Conservation (phyloP, 1,284 basidiomycete species). For the Irpex rosettiformis region DNA sequence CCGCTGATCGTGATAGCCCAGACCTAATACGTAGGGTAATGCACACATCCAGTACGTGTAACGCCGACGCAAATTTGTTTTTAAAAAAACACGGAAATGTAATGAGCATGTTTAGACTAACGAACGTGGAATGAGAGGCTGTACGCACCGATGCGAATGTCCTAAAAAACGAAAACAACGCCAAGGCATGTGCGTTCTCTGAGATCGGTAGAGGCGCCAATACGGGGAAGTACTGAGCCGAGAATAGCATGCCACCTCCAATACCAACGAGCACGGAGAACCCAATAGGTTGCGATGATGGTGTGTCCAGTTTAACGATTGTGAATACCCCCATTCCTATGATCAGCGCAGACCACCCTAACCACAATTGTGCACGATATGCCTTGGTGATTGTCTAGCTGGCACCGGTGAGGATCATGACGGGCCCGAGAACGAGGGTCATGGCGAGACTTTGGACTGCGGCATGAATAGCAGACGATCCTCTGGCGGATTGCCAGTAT, state of each 20-base stretch:
- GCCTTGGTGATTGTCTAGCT: constrained; percentile 24
- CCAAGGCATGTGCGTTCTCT: constrained; percentile 17
- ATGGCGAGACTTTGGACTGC: constrained; percentile 37
- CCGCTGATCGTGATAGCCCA: constrained; percentile 1
- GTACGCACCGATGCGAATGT: constrained; percentile 17
- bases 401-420: constrained; percentile 27
- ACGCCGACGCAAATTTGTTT: too few relatives aligned
- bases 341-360: constrained; percentile 26
- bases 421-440: constrained; percentile 27
- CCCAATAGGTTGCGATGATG: constrained; percentile 6
- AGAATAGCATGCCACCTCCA: constrained; percentile 12
- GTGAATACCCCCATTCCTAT: constrained; percentile 25
- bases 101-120: too few relatives aligned
- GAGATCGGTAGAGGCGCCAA: constrained; percentile 22
- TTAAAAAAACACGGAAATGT: too few relatives aligned
- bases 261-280: constrained; percentile 11
- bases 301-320: constrained; percentile 26
- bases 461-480: constrained; percentile 34
- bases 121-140: too few relatives aligned
- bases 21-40: too few relatives aligned
- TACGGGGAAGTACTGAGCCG: constrained; percentile 21
- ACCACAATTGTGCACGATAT: constrained; percentile 29
- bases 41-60: too few relatives aligned
- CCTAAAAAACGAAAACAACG: constrained; percentile 5
- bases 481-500: constrained; percentile 39